phyloP scores from a whole-genome alignment of 2,329 filamentous ascomycete species.

The Calonectria leucothoes region DNA sequence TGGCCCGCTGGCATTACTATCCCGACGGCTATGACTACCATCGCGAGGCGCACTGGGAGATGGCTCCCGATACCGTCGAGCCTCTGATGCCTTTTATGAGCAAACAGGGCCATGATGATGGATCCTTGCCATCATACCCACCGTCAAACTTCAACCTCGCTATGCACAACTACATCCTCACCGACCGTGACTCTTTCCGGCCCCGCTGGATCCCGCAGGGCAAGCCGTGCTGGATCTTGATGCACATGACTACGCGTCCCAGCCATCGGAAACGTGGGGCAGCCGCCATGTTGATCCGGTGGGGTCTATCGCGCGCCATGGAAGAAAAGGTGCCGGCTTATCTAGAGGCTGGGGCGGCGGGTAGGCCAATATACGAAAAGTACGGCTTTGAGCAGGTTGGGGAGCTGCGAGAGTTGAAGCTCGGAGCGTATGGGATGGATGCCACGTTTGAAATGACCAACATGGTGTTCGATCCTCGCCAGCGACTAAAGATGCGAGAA shows the following conservation, averaged over 20 bases:
- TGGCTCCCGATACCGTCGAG: background rate
- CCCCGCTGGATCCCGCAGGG: background rate
- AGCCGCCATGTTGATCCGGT: background rate
- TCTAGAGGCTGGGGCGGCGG: background rate
- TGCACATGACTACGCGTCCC: background rate
- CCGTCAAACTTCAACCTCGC: background rate
- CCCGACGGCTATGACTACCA: background rate
- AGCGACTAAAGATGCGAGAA: background rate
- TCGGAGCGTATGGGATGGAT: background rate
- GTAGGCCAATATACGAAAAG: background rate
- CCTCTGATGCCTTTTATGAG: background rate
- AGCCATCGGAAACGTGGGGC: background rate
- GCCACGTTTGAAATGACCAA: background rate
- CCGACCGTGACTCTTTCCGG: background rate
- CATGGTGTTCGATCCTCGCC: background rate
- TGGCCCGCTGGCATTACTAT: background rate
- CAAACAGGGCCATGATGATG: background rate
- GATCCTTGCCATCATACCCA: background rate
- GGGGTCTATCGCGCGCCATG: background rate
- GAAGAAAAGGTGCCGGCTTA: background rate
- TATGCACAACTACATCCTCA: background rate
- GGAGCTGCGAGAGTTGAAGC: background rate
- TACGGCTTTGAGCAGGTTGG: background rate
- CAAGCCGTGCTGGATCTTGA: background rate
- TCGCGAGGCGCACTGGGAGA: background rate